A percentile compares a stretch with the other conserved stretches of the same genome.
phyloP scores from a whole-genome alignment of 1,139 yeast species.

The Trichomonascaceae sp. region DNA sequence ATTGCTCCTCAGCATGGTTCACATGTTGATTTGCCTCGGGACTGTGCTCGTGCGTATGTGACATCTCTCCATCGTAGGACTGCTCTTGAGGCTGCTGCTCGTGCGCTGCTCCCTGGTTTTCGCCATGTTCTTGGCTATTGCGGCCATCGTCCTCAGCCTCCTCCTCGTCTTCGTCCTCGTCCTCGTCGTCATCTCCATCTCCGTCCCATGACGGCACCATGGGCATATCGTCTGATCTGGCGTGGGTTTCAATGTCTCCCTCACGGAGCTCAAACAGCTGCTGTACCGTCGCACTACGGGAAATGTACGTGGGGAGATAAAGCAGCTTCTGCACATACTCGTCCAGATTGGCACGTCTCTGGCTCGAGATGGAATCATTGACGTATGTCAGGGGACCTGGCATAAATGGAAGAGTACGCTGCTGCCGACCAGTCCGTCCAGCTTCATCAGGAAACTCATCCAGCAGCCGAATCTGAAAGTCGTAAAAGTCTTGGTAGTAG shows the following conservation, averaged over 20 bases:
- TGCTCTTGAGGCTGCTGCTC: background rate
- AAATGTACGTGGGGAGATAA: conserved; percentile 63
- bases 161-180: background rate
- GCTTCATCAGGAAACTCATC: conserved; percentile 89
- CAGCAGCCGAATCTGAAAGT: conserved; percentile 72
- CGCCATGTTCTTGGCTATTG: background rate
- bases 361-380: conserved; percentile 75
- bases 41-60: background rate
- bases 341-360: conserved; percentile 75
- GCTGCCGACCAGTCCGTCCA: conserved; percentile 59
- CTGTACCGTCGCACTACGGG: conserved; percentile 51
- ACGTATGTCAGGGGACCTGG: conserved; percentile 95
- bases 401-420: conserved; percentile 77
- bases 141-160: background rate
- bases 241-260: conserved; percentile 41
- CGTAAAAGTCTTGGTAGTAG: conserved; percentile 92
- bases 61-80: background rate
- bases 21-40: background rate
- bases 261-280: conserved; percentile 56
- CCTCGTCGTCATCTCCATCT: background rate
- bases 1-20: background rate
- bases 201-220: background rate
- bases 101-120: too few species aligned
- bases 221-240: conserved; percentile 31
- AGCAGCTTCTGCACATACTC: conserved; percentile 66